Base-by-base conservation (phyloP, 768 basidiomycete genomes). In the Hemileccinum rubropunctum region DNA sequence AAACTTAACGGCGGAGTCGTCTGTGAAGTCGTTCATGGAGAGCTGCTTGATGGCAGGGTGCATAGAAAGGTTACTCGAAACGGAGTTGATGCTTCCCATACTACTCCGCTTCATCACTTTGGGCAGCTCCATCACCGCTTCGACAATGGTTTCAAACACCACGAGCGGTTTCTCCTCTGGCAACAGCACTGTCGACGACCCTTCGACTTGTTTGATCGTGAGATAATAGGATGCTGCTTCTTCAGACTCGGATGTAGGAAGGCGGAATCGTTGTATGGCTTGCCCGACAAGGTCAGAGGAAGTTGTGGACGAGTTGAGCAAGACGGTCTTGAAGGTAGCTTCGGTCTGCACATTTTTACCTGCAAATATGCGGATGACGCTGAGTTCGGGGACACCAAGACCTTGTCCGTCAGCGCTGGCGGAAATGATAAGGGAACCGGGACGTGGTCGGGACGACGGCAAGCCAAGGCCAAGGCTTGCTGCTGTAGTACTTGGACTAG, bases 241-340 rank as follows among this genome's bases (percentile, higher is more conserved):
- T 48, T 79, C 75, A 30, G 78, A 72, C 51, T 79, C 75, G 42
- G 79, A 77, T 1, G 76, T 70, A 0, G 87, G 82, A 5, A 98
- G 73, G 28, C 91, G 75, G 82, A 99, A 98, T 7, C 97, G 84
- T 67, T 98, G 95, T 48, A 94, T 86, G 6, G 95, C 91, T 72
- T 99, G 97, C 49, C 81, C 79, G 44, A 98, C 80, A 36, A 99
- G 81, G 51, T 97, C 95, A 0, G 76, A 71, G 0, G 91, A 81
- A 0, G 87, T 88, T 0, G 95, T 98, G 1, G 83, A 84, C 5
- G 88, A 74, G 60, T 95, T 98, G 48, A 98, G 79, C 15, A 98
- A 71, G 1, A 95, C 97, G 6, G 97, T 98, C 74, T 98, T 98
- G 79, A 99, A 99, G 6, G 95, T 97, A 2, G 94, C 92, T 59